These are phyloP conservation scores for Lindgomyces ingoldianus DNA, from an alignment of 495 filamentous ascomycete species.

Conservation along the genomic window DNA sequence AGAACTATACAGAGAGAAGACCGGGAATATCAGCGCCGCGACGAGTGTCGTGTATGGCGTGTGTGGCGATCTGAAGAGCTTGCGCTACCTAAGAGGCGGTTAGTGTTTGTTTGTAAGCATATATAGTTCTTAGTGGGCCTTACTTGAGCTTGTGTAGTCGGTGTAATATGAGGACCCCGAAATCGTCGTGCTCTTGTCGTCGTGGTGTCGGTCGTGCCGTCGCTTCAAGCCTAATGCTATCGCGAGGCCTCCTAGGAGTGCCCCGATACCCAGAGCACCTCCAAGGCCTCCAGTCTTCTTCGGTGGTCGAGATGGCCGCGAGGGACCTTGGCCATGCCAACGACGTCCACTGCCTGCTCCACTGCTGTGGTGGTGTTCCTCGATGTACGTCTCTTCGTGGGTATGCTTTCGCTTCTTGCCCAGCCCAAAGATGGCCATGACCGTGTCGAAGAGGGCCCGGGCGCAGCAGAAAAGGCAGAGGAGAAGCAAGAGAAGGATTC, in stretches of 20 bases:
- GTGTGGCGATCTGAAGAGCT: constrained; percentile 45
- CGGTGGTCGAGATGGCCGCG: constrained; percentile 53
- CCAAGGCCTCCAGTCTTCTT: constrained; percentile 58
- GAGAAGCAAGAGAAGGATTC: constrained; percentile 68
- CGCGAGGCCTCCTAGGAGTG: constrained; percentile 65
- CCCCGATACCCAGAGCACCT: constrained; percentile 58
- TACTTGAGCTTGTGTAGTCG: constrained; percentile 46
- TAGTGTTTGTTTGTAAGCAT: constrained; percentile 34
- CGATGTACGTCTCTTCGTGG: constrained; percentile 57
- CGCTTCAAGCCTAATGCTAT: constrained; percentile 76
- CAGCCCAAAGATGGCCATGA: constrained; percentile 68
- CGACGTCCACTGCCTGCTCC: constrained; percentile 53
- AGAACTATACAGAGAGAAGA: too few relatives aligned
- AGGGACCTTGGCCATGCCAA: constrained; percentile 64
- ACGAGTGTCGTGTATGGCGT: constrained; percentile 42
- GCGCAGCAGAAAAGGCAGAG: constrained; percentile 75
- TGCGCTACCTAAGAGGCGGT: constrained; percentile 43
- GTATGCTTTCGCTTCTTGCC: constrained; percentile 52
- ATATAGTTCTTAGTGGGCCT: constrained; percentile 28
- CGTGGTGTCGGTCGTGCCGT: constrained; percentile 54
- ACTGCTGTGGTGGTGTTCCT: constrained; percentile 65
- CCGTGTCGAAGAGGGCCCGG: constrained; percentile 61
- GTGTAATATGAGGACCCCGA: constrained; percentile 34
- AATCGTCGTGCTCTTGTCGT: constrained; percentile 42
- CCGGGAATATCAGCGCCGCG: constrained; percentile 29